Evolutionary conservation across 768 basidiomycete genomes (phyloP).

Genomic region (Amylocystis lapponica): DNA sequence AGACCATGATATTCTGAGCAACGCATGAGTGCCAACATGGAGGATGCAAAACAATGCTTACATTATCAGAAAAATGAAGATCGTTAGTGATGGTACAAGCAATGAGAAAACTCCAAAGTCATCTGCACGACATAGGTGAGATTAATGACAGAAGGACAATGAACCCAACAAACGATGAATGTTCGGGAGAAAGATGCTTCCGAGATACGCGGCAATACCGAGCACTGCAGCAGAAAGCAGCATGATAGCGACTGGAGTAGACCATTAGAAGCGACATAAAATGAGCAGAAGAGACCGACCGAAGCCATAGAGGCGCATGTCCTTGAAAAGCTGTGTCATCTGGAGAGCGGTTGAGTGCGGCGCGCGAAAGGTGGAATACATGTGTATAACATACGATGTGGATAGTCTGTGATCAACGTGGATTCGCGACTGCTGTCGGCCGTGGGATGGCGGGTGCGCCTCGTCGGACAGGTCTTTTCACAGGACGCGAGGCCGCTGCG

Average conservation of each 20-base stretch:
- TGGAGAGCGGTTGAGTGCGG: background rate
- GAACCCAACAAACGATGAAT: conserved; percentile 46
- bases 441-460: too few relatives aligned
- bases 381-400: too few relatives aligned
- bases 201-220: conserved; percentile 65
- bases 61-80: conserved; percentile 57
- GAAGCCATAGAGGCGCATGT: conserved; percentile 26
- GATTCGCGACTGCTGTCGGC: too few relatives aligned
- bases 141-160: background rate
- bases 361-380: too few relatives aligned
- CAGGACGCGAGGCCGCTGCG: too few relatives aligned
- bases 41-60: conserved; percentile 25
- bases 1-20: conserved; percentile 58
- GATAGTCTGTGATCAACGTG: too few relatives aligned
- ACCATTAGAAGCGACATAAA: background rate
- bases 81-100: conserved; percentile 58
- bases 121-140: conserved; percentile 31
- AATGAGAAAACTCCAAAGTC: conserved; percentile 70
- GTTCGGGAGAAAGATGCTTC: conserved; percentile 57
- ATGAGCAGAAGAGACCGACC: conserved; percentile 14
- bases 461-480: too few relatives aligned
- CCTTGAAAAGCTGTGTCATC: conserved; percentile 31
- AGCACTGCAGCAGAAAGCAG: conserved; percentile 47
- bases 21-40: too few relatives aligned
- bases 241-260: conserved; percentile 29